Evolutionary conservation across 2,329 filamentous ascomycete genomes (phyloP).

Genomic region (Sporothrix mexicana): DNA sequence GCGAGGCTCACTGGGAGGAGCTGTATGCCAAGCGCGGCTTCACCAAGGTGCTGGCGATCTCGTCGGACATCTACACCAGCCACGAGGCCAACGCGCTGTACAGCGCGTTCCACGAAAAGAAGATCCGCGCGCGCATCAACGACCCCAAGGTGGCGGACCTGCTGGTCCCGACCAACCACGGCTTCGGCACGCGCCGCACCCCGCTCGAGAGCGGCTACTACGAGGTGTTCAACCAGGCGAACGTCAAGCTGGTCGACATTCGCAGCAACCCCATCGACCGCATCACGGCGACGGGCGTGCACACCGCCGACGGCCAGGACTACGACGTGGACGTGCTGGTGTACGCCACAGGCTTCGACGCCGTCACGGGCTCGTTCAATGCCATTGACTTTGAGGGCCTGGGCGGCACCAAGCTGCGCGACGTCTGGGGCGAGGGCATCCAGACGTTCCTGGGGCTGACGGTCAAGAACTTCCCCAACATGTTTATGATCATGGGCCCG

Average conservation of each 20-base stretch:
- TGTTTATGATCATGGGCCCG: conserved; percentile 37
- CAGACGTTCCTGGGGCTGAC: conserved; percentile 41
- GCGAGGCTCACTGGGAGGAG: conserved; percentile 51
- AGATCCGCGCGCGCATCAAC: conserved; percentile 46
- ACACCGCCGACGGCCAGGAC: conserved; percentile 46
- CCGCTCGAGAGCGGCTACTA: conserved; percentile 56
- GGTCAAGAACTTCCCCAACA: conserved; percentile 35
- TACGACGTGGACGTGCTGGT: conserved; percentile 47
- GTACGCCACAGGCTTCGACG: conserved; percentile 46
- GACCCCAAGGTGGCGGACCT: conserved; percentile 42
- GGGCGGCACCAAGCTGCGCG: conserved; percentile 48
- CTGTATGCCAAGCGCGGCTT: conserved; percentile 45
- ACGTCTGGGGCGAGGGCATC: conserved; percentile 48
- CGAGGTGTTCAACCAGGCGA: conserved; percentile 53
- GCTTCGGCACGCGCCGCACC: conserved; percentile 54
- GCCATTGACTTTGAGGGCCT: conserved; percentile 40
- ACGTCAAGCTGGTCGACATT: conserved; percentile 54
- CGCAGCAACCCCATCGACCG: conserved; percentile 50
- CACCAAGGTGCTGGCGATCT: conserved; percentile 22
- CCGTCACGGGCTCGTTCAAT: conserved; percentile 44
- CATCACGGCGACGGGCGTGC: conserved; percentile 50
- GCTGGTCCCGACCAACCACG: conserved; percentile 54
- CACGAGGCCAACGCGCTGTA: conserved; percentile 43
- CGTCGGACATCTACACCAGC: conserved; percentile 41
- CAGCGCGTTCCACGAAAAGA: conserved; percentile 44